A percentile compares a stretch with the other conserved stretches of the same genome.
Evolutionary conservation across 495 filamentous ascomycete genomes (phyloP).

Genomic region (Monascus purpureus): DNA sequence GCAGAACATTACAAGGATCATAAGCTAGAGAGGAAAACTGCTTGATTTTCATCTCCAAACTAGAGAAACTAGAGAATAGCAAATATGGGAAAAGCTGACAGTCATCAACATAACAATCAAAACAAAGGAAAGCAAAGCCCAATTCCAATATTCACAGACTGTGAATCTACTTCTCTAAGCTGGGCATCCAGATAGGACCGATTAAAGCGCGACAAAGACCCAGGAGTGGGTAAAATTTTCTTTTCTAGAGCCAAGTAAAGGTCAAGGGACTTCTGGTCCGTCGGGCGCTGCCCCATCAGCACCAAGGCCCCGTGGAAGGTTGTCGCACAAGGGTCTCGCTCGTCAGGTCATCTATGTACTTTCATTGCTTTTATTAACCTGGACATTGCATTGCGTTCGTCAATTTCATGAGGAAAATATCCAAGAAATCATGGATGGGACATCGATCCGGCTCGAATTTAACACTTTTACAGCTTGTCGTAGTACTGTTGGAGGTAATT

Average conservation of each 20-base stretch:
- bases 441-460: constrained; percentile 19
- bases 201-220: neutral
- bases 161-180: constrained; percentile 17
- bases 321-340: neutral
- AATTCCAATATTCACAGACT: constrained; percentile 15
- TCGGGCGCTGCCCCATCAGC: neutral
- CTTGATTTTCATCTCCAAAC: constrained; percentile 24
- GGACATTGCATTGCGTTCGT: constrained; percentile 38
- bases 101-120: constrained; percentile 19
- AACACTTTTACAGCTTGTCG: constrained; percentile 81
- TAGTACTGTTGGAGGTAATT: constrained; percentile 62
- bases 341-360: neutral
- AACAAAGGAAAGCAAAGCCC: constrained; percentile 13
- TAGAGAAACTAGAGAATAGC: constrained; percentile 15
- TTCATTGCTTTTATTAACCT: constrained; percentile 21
- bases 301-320: neutral
- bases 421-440: constrained; percentile 22
- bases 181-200: neutral
- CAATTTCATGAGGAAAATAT: constrained; percentile 35
- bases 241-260: neutral
- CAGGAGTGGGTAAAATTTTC: neutral
- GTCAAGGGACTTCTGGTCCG: neutral
- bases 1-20: too few relatives aligned
- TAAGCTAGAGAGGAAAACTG: too few relatives aligned
- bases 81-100: constrained; percentile 11